Evolutionary conservation across 2,329 filamentous ascomycete genomes (phyloP).

Genomic region (Arthrobotrys musiformis): DNA sequence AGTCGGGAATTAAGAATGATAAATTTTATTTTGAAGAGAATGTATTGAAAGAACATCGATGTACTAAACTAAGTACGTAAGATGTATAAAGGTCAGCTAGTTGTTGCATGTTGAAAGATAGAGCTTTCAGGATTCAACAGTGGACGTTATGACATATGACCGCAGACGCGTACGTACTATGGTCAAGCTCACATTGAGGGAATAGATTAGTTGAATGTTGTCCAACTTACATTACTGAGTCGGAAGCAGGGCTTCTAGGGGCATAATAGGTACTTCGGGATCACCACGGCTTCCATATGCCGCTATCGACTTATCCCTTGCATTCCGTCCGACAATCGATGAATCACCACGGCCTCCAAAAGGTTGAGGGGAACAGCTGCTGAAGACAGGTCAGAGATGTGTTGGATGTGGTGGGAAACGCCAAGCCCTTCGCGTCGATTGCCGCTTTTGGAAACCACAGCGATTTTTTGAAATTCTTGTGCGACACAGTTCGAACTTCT

Average conservation of each 20-base stretch:
- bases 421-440: constrained; percentile 48
- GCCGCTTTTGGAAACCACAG: constrained; percentile 31
- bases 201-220: not conserved
- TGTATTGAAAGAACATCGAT: too few relatives aligned
- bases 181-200: not conserved
- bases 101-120: too few relatives aligned
- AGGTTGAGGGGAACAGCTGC: not conserved
- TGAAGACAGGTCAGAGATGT: not conserved
- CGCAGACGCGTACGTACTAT: not conserved
- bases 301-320: not conserved
- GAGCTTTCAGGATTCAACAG: too few relatives aligned
- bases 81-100: too few relatives aligned
- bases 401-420: constrained; percentile 4
- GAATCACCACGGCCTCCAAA: not conserved
- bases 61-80: too few relatives aligned
- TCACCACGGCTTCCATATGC: not conserved
- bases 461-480: constrained; percentile 46
- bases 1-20: too few relatives aligned
- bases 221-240: not conserved
- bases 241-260: not conserved
- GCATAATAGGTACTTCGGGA: not conserved
- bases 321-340: not conserved
- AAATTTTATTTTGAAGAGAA: too few relatives aligned
- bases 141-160: too few relatives aligned
- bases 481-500: constrained; percentile 41